Base-by-base conservation (phyloP, 208 protist species). In the Phytomonas sp. region DNA sequence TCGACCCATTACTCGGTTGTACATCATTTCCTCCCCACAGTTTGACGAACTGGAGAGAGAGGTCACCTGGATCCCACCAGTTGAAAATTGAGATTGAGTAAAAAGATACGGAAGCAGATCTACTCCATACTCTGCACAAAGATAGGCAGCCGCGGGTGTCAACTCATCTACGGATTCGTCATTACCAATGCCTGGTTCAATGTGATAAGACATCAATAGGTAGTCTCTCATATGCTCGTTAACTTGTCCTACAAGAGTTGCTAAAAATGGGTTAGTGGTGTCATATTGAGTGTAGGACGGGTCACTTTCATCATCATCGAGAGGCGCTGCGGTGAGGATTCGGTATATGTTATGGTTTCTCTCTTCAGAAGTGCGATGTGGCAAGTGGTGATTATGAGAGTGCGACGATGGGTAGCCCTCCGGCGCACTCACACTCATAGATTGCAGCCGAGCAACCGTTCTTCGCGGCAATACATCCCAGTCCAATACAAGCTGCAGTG, bases 211-310 rank as follows among this genome's bases (percentile, higher is more conserved):
- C 23, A 67, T 70, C n/a, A 77, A 61, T 3, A 84, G 63, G 34
- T 88, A 88, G 29, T 66, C 63, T 60, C 83, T 78, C 75, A 88
- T 84, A 60, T 81, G 67, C 29, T 71, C 68, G 59, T 84, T 88
- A 34, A 84, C 67, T 28, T 70, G 65, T 13, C 67, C 62, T n/a
- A 83, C 75, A 2, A 82, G 28, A 2, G 59, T 63, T 23, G 68
- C 53, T 15, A 83, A 11, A 0, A 46, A 36, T 28, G 71, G 64
- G 56, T 72, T 60, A 5, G 46, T 62, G 13, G 51, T 43, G 34
- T 70, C 60, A 67, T 80, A 87, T 28, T 84, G 33, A 30, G 63
- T 51, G 20, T 51, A 51, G 40, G 2, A 51, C 40, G 13, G 40
- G 13, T 51, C 40, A 23, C 40, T 51, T 23, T 20, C 20, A 15